These are phyloP conservation scores for Debaryomycetaceae sp. DNA, from an alignment of 1,139 yeast species.

Conservation along the genomic window DNA sequence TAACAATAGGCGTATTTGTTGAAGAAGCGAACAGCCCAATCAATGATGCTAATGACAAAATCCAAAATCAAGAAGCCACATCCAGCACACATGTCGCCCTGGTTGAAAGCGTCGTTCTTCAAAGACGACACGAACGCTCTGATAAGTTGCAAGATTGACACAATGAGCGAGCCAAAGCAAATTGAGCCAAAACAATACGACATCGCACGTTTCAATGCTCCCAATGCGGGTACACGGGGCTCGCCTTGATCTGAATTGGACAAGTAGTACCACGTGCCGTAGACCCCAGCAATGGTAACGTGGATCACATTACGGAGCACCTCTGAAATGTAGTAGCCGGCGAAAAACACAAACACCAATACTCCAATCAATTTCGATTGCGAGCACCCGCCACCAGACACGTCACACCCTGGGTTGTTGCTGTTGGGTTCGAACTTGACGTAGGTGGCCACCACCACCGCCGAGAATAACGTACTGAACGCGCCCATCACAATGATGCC, in stretches of 20 bases:
- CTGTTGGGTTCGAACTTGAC: slow-evolving; percentile 57
- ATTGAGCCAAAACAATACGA: slow-evolving; percentile 89
- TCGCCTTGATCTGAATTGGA: slow-evolving; percentile 74
- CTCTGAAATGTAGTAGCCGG: slow-evolving; percentile 83
- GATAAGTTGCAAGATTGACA: slow-evolving; percentile 65
- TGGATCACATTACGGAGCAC: slow-evolving; percentile 83
- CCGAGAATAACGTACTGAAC: slow-evolving; percentile 61
- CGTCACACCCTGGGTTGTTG: slow-evolving; percentile 33
- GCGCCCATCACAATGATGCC: slow-evolving; percentile 66
- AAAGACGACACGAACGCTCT: slow-evolving; percentile 46
- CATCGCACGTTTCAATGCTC: slow-evolving; percentile 77
- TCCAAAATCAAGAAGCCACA: slow-evolving; percentile 54
- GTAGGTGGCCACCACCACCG: slow-evolving; percentile 69
- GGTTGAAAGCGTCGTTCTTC: slow-evolving; percentile 50
- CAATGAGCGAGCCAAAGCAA: slow-evolving; percentile 82
- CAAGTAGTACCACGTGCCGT: slow-evolving; percentile 88
- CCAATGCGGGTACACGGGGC: slow-evolving; percentile 76
- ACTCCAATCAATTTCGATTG: slow-evolving; percentile 63
- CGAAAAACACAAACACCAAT: slow-evolving; percentile 69
- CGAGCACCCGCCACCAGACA: slow-evolving; percentile 64
- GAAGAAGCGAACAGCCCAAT: slow-evolving; percentile 81
- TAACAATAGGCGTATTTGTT: slow-evolving; percentile 89
- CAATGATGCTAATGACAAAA: slow-evolving; percentile 58
- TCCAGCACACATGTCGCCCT: slow-evolving; percentile 53
- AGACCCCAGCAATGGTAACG: slow-evolving; percentile 79